Evolutionary conservation across 2,329 filamentous ascomycete species (phyloP).

Genomic region (Elsinoe batatas): DNA sequence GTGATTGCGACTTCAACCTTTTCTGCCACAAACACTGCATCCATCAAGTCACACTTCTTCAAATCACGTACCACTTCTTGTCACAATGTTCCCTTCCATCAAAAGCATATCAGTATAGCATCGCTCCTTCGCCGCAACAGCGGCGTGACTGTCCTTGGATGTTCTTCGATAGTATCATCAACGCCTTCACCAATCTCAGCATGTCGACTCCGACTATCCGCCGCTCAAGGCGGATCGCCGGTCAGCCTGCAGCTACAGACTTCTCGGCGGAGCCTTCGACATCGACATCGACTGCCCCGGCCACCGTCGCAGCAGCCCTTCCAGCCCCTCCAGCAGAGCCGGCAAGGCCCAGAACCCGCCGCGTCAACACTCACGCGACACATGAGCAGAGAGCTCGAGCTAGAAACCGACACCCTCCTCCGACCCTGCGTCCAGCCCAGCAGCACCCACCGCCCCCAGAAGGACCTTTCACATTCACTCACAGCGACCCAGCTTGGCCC

Average conservation of each 20-base stretch:
- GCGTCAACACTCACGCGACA: not conserved
- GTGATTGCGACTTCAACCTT: slow-evolving; percentile 2
- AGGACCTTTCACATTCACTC: not conserved
- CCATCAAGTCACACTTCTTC: not conserved
- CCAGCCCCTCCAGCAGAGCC: not conserved
- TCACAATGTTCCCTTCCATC: not conserved
- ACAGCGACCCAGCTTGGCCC: slow-evolving; percentile 3
- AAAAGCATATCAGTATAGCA: not conserved
- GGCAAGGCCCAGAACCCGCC: not conserved
- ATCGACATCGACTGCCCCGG: not conserved
- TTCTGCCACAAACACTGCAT: not conserved
- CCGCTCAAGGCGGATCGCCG: slow-evolving; percentile 3
- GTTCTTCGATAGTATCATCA: not conserved
- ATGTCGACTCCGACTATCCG: not conserved
- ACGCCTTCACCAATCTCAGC: not conserved
- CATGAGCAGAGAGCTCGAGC: not conserved
- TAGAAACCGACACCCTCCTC: not conserved
- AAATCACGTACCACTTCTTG: not conserved
- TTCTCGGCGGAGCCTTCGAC: not conserved
- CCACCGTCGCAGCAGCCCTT: not conserved
- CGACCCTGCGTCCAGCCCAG: not conserved
- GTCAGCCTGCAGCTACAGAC: not conserved
- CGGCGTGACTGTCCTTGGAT: not conserved
- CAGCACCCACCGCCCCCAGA: not conserved
- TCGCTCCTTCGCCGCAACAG: not conserved